These are phyloP conservation scores for Leccinum subgranulosum DNA, from an alignment of 768 basidiomycete species.

Conservation along the genomic window DNA sequence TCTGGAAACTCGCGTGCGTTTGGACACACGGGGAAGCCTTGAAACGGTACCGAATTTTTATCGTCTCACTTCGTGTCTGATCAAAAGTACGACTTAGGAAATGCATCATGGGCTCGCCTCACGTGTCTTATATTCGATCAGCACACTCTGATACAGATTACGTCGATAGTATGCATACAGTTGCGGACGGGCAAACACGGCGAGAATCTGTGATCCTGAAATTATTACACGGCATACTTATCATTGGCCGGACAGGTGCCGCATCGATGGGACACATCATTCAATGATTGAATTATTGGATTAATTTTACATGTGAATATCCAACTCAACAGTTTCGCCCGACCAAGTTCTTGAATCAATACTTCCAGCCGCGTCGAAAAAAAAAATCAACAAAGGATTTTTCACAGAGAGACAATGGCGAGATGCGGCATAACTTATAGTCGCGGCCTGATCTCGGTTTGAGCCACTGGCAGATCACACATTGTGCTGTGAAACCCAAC, in stretches of 20 bases:
- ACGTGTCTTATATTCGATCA: background rate
- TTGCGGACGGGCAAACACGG: background rate
- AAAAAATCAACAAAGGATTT: background rate
- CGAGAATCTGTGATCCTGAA: background rate
- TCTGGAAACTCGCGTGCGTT: constrained; percentile 3
- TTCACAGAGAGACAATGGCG: background rate
- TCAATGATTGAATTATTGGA: background rate
- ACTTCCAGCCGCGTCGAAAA: background rate
- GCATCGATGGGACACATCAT: background rate
- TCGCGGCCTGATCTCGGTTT: background rate
- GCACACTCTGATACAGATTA: background rate
- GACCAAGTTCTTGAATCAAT: background rate
- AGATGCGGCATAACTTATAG: background rate
- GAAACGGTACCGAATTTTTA: background rate
- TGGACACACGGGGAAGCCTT: background rate
- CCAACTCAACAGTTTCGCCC: background rate
- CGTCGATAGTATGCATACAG: background rate
- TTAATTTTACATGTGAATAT: background rate
- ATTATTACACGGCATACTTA: background rate
- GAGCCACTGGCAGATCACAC: background rate
- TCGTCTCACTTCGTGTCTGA: constrained; percentile 2
- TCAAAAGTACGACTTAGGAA: background rate
- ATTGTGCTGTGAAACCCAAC: background rate
- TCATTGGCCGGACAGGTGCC: background rate
- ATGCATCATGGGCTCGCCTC: background rate